Percentiles rank a stretch among this genome's conserved stretches.
Conservation (phyloP, 306 rosid species). For the Ochetophila trinervis region DNA sequence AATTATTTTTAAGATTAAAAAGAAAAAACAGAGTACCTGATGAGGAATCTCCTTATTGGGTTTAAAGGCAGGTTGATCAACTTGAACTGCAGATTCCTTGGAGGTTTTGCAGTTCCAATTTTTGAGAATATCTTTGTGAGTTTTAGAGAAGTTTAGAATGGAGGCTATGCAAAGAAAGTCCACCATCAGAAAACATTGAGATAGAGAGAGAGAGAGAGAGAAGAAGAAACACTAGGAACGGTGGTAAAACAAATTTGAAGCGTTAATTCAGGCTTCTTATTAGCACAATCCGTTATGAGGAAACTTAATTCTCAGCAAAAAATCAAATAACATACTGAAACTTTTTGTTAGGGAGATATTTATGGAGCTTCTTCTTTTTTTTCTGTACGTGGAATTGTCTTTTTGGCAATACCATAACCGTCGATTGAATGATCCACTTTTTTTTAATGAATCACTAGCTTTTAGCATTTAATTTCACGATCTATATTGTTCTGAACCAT, state of each 20-base stretch:
- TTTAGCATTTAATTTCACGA: no score
- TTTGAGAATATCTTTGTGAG: conserved; percentile 42
- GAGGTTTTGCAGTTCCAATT: conserved; percentile 34
- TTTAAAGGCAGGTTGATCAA: not conserved
- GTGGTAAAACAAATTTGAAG: not conserved
- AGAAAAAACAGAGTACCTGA: conserved; percentile 11
- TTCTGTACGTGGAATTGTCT: no score
- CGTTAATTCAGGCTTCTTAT: not conserved
- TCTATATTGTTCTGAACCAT: no score
- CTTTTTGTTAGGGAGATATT: no score
- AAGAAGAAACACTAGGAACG: not conserved
- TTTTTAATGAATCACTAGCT: no score
- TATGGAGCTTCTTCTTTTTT: no score
- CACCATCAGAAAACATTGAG: conserved; percentile 41
- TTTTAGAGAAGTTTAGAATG: conserved; percentile 29
- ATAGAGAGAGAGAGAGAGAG: not conserved
- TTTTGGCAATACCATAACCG: no score
- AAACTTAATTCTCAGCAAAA: no score
- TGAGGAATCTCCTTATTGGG: not conserved
- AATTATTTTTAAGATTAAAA: no score
- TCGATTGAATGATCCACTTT: no score
- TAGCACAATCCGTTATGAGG: conserved; percentile 1
- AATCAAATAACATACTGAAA: no score
- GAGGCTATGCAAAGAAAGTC: conserved; percentile 24
- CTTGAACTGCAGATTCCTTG: not conserved